Percentiles rank a stretch among this genome's conserved stretches.
Conservation (phyloP, 192 early-diverging fungal genomes). For the Rhizoclosmatium globosum region DNA sequence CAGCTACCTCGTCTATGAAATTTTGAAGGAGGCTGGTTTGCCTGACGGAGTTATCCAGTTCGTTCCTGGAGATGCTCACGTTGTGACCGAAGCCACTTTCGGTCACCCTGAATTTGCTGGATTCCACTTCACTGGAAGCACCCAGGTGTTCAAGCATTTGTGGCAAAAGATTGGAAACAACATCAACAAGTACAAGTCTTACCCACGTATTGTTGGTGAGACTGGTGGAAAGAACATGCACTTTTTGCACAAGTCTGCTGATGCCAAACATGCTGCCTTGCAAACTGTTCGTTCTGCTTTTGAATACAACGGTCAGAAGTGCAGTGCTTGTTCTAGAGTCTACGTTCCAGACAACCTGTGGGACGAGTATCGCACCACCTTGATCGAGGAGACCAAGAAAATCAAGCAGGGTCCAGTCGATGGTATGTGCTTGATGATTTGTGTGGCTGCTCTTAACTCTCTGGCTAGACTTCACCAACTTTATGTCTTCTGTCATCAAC, state of each 20-base stretch:
- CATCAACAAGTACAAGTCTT: conserved; percentile 89
- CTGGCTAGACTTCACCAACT: conserved; percentile 78
- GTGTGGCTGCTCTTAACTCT: background rate
- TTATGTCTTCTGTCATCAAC: conserved; percentile 92
- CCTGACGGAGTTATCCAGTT: conserved; percentile 98
- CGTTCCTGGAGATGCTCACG: conserved; percentile 88
- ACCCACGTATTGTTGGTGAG: conserved; percentile 98
- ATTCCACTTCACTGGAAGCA: conserved; percentile 96
- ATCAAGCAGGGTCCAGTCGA: conserved; percentile 88
- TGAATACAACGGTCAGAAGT: conserved; percentile 99
- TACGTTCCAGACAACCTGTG: conserved; percentile 89
- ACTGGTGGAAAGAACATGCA: conserved; percentile 99
- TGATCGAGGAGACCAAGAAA: conserved; percentile 74
- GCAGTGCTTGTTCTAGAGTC: conserved; percentile 88
- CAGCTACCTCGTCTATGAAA: conserved; percentile 90
- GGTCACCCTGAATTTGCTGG: conserved; percentile 92
- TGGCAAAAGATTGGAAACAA: conserved; percentile 93
- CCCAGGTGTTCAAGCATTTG: conserved; percentile 90
- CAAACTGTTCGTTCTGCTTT: conserved; percentile 95
- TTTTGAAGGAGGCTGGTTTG: conserved; percentile 94
- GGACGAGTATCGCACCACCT: conserved; percentile 72
- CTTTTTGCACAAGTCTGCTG: conserved; percentile 83
- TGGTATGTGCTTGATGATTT: conserved; percentile 41
- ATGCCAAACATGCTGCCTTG: conserved; percentile 79
- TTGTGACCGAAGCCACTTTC: conserved; percentile 82